Conservation (phyloP, 2,329 filamentous ascomycete species). For the Botrytis medusae region DNA sequence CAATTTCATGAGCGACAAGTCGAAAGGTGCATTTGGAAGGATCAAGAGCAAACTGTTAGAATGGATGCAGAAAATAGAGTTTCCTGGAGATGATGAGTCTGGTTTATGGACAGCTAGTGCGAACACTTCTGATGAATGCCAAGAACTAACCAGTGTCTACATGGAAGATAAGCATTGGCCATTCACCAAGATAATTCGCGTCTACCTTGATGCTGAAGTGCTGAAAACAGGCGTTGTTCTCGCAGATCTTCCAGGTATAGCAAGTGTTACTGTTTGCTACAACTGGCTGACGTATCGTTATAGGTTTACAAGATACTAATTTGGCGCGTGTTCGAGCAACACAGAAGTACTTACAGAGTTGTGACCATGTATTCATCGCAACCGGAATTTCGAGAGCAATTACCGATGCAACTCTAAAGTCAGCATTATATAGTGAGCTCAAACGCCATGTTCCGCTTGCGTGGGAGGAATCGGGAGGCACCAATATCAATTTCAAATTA, state of each 20-base stretch:
- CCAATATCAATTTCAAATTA: neutral
- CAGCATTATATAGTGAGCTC: slow-evolving; percentile 1
- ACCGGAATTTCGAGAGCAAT: slow-evolving; percentile 26
- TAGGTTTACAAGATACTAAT: slow-evolving; percentile 42
- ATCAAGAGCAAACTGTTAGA: neutral
- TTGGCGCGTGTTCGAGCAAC: slow-evolving; percentile 41
- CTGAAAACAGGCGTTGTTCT: slow-evolving; percentile 2
- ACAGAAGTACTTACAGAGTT: slow-evolving; percentile 39
- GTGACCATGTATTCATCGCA: slow-evolving; percentile 42
- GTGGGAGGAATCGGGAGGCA: slow-evolving; percentile 23
- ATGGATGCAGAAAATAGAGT: neutral
- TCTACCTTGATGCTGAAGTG: slow-evolving; percentile 11
- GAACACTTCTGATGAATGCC: neutral
- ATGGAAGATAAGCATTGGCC: slow-evolving; percentile 1
- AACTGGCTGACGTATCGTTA: neutral
- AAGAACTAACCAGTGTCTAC: neutral
- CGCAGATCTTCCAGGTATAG: neutral
- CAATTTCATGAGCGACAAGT: neutral
- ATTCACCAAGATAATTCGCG: slow-evolving; percentile 9
- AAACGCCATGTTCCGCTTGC: slow-evolving; percentile 4
- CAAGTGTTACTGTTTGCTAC: neutral
- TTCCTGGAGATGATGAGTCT: neutral
- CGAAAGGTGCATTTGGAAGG: neutral
- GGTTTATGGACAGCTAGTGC: slow-evolving; percentile 2
- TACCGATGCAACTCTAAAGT: slow-evolving; percentile 1